These are phyloP conservation scores for Lipomyces yamanashiensis DNA, from an alignment of 805 yeast species.

Conservation along the genomic window DNA sequence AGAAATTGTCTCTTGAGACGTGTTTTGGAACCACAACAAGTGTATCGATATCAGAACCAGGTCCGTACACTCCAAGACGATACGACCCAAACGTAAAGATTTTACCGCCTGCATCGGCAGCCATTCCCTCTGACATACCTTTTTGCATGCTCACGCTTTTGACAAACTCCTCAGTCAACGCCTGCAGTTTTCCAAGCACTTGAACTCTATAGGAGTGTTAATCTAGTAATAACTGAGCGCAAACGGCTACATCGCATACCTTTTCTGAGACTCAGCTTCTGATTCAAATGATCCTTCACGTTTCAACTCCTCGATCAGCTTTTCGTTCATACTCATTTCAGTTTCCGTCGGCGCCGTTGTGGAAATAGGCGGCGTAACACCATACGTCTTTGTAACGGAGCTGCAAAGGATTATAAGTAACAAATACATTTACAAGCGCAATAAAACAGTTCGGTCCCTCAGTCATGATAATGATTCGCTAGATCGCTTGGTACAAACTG, in stretches of 20 bases:
- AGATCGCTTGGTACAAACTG: too few relatives aligned
- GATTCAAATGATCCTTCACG: constrained; percentile 86
- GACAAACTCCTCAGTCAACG: constrained; percentile 79
- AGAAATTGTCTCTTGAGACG: constrained; percentile 87
- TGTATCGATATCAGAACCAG: constrained; percentile 97
- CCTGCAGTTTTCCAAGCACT: constrained; percentile 72
- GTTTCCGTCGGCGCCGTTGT: constrained; percentile 80
- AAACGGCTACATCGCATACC: constrained; percentile 22
- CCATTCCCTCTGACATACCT: constrained; percentile 98
- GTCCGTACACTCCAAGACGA: constrained; percentile 94
- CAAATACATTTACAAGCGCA: too few relatives aligned
- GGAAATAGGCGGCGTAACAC: constrained; percentile 85
- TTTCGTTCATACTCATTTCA: constrained; percentile 77
- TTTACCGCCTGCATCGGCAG: constrained; percentile 95
- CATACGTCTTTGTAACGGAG: constrained; percentile 48
- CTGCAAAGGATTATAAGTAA: neutral
- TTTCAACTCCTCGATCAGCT: constrained; percentile 76
- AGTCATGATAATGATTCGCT: too few relatives aligned
- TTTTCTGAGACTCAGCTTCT: constrained; percentile 77
- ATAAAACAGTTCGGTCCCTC: too few relatives aligned
- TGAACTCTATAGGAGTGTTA: constrained; percentile 57
- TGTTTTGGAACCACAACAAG: constrained; percentile 97
- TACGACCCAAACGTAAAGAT: constrained; percentile 96
- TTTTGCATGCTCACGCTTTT: constrained; percentile 75
- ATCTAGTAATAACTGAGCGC: neutral